phyloP scores from a whole-genome alignment of 495 filamentous ascomycete genomes.

The Penicillium cosmopolitanum region DNA sequence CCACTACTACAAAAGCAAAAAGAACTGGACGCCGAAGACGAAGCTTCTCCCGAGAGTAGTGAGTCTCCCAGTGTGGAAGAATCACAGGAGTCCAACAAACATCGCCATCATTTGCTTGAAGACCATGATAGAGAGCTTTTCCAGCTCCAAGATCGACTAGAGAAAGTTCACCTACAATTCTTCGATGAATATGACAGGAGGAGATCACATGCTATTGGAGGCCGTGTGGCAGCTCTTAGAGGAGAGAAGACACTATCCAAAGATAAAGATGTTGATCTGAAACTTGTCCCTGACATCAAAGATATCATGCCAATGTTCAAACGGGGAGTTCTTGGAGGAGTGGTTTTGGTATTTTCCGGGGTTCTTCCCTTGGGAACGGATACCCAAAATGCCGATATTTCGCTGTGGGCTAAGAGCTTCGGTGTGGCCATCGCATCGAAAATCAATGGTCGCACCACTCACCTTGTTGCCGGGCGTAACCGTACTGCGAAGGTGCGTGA shows the following conservation, averaged over 20 bases:
- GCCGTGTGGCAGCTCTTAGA: slow-evolving; percentile 61
- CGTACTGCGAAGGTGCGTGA: slow-evolving; percentile 88
- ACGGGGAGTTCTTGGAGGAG: slow-evolving; percentile 65
- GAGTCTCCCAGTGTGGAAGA: slow-evolving; percentile 46
- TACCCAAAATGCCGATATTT: slow-evolving; percentile 78
- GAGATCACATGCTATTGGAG: slow-evolving; percentile 54
- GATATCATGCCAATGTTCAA: slow-evolving; percentile 81
- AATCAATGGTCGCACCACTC: slow-evolving; percentile 62
- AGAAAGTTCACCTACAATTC: slow-evolving; percentile 74
- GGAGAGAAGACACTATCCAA: slow-evolving; percentile 53
- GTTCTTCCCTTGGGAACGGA: slow-evolving; percentile 82
- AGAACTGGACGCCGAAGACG: slow-evolving; percentile 81
- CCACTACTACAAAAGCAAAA: slow-evolving; percentile 89
- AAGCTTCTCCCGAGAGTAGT: slow-evolving; percentile 53
- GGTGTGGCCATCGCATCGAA: slow-evolving; percentile 72
- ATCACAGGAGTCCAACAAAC: slow-evolving; percentile 46
- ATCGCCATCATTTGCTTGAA: slow-evolving; percentile 77
- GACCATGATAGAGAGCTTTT: slow-evolving; percentile 83
- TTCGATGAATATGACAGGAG: slow-evolving; percentile 76
- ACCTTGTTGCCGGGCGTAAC: slow-evolving; percentile 72
- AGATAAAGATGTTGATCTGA: slow-evolving; percentile 62
- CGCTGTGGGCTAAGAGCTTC: slow-evolving; percentile 80
- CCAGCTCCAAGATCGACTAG: slow-evolving; percentile 72
- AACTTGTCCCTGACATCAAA: slow-evolving; percentile 82
- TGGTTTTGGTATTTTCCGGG: slow-evolving; percentile 82